Evolutionary conservation across 139 green algal genomes (phyloP), one percentile per base, ranked within the genome.

Genomic region (Desmodesmus armatus): DNA sequence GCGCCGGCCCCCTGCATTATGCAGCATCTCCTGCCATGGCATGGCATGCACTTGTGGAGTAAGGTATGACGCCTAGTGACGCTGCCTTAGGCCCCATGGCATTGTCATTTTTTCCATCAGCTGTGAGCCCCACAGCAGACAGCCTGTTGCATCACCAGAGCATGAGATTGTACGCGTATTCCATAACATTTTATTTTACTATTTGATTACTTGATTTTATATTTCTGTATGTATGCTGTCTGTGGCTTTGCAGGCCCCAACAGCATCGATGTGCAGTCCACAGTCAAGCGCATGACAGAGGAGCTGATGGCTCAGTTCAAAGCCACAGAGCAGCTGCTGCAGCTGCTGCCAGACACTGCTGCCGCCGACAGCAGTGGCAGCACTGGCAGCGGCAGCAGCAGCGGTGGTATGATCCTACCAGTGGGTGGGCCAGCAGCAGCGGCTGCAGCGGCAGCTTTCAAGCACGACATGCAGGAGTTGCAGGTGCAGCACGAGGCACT

Each of bases 401-500:
- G 69, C 9, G 19, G 60, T 5, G 5, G 60, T 17, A 21, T 7
- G 35, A 53, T 33, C 43, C n/a, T n/a, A n/a, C n/a, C n/a, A n/a
- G n/a, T n/a, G 3, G 71, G 41, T 62, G 71, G 44, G 11, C 27
- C 31, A 23, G 31, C 29, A 25, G 27, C 3, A 62, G 39, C n/a
- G 60, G 60, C 17, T 9, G 60, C 60, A 33, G 60, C 60, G 25
- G 41, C 47, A 7, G 69, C 9, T 2, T 66, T 67, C 51, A 44
- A 55, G 9, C 25, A 23, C 25, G 62, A 75, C 7, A 44, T 77
- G 29, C 6, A 31, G 3, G 39, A 58, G 44, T 44, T 85, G 63
- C 79, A 85, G 79, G 5, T 67, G 43, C n/a, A 77, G 79, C 79
- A 85, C 47, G 58, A 72, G 29, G 31, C 47, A 35, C 65, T 85